Evolutionary conservation across 1,284 basidiomycete species (phyloP), one percentile per base, ranked within the genome.

Genomic region (Tilletia setariae): DNA sequence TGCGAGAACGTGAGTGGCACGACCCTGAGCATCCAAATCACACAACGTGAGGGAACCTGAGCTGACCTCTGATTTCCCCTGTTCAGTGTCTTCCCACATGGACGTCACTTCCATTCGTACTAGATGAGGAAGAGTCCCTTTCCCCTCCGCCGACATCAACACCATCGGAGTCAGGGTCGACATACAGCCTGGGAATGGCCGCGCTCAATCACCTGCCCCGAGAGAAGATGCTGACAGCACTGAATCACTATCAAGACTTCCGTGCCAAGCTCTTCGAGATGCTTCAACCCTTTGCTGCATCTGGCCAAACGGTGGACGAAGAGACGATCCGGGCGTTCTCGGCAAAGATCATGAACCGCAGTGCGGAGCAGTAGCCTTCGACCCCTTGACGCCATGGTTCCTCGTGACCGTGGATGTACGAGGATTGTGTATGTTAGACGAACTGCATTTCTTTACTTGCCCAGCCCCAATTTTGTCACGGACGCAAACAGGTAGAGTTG

Each of bases 101-200:
- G 19, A 23, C 68, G 11, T 40, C 64, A 30, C 76, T 83, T 1
- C 79, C 83, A 0, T 83, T 77, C 59, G 70, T 84, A 0, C 68
- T 82, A 42, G 77, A 80, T 6, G 82, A 83, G 40, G 84, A 84
- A 66, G 78, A 79, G 46, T 78, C 80, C 2, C 83, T 83, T 64
- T 79, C 80, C 1, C 83, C 84, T 43, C 80, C 83, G 0, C 42
- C 21, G n/a, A 43, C 30, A 43, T 56, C 35, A 32, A 35, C 21
- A 25, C 11, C 64, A 40, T 35, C 71, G 66, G 15, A 68, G 73
- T 35, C 72, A 69, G 6, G 70, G 73, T 82, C 80, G 11, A 83
- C 81, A 11, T 82, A 83, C 70, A 83, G 84, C 63, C 74, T 83
- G 35, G 83, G 81, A n/a, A 77, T 83, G 72, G 79, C 79, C 23